Evolutionary conservation across 176 grass and related monocot species (phyloP).

Genomic region (Oryza glumipatula): DNA sequence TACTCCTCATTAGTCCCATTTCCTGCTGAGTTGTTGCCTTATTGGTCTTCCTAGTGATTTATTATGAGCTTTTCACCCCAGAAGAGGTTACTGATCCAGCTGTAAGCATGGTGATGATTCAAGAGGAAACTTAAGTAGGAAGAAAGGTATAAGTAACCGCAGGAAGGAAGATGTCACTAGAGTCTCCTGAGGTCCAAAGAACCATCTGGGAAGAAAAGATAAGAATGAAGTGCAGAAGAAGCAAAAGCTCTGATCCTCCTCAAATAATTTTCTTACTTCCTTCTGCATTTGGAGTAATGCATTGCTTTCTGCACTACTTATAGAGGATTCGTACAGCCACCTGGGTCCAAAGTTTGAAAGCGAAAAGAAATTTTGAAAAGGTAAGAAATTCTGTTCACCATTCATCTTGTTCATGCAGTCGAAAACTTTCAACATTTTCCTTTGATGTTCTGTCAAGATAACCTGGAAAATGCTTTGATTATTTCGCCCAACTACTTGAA

Average conservation of each 20-base stretch:
- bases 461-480: constrained; percentile 21
- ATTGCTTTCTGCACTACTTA: constrained; percentile 49
- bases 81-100: neutral
- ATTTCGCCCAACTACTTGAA: constrained; percentile 9
- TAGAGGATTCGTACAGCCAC: constrained; percentile 44
- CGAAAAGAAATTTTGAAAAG: constrained; percentile 28
- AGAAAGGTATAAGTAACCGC: constrained; percentile 59
- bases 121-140: constrained; percentile 35
- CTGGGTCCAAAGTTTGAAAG: constrained; percentile 30
- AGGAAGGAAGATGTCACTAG: constrained; percentile 46
- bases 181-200: constrained; percentile 37
- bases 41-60: neutral
- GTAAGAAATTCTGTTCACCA: constrained; percentile 34
- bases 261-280: constrained; percentile 22
- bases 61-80: constrained; percentile 13
- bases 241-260: constrained; percentile 39
- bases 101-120: constrained; percentile 36
- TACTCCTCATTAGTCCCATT: neutral
- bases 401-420: constrained; percentile 3
- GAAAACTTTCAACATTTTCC: constrained; percentile 11
- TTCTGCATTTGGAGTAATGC: constrained; percentile 22
- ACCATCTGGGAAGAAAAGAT: constrained; percentile 54
- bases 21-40: neutral
- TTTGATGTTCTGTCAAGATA: neutral
- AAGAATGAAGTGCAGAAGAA: constrained; percentile 63